Evolutionary conservation across 805 yeast genomes (phyloP), one percentile per base, ranked within the genome.

Genomic region (Wickerhamiella vanderwaltii): DNA sequence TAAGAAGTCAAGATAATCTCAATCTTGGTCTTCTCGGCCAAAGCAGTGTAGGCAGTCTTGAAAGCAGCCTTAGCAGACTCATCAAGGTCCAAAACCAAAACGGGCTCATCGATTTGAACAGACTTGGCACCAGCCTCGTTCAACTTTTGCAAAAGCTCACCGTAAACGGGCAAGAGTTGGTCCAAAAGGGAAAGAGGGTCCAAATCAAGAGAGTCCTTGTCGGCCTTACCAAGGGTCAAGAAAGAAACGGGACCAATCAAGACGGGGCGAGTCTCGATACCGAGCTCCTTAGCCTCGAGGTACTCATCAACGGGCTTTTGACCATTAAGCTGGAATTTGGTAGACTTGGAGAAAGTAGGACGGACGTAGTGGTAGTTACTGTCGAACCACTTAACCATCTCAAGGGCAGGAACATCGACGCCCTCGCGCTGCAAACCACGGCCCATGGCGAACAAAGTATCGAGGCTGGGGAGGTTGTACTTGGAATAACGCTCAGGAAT

Each of bases 331-430:
- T 91, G 87, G 83, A 91, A 91, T 61, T 79, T 79, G 51, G 96
- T 88, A 55, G 85, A 74, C 74, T 86, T 78, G 44, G 95, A 82
- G 75, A 91, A 87, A 55, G 98, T 91, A 68, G 98, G 98, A 75
- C 98, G 84, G 61, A 91, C 97, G 67, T 91, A 91, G 71, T 91
- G 98, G 84, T 91, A 91, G 85, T 91, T 91, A 52, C 96, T 83
- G 70, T 91, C 98, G 59, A 91, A 91, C 98, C 98, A 91, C 75
- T 91, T 91, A 57, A 91, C 98, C 98, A 91, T 91, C 77, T 91
- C 68, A 64, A 85, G 75, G 58, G 98, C 98, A 50, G 97, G 88
- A 48, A 91, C 98, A 67, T 91, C 98, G 56, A 91, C 95, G 53
- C 94, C 94, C 68, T 81, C 79, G 72, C 91, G 84, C 74, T 91